These are phyloP conservation scores for Gossypium bickii DNA, from an alignment of 345 rosid genomes.

Conservation along the genomic window DNA sequence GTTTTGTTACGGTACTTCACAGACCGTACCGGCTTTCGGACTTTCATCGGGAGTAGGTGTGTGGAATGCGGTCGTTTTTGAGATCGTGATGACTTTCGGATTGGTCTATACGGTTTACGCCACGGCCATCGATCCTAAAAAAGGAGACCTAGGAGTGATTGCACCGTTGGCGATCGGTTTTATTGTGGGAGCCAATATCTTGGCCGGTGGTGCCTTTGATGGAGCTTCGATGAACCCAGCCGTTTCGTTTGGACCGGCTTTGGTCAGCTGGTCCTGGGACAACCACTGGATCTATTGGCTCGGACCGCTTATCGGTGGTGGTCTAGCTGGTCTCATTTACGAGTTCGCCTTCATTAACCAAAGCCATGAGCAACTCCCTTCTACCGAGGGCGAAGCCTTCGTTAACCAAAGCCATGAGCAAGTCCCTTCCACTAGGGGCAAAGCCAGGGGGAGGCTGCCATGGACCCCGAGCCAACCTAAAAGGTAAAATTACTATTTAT, in stretches of 20 bases:
- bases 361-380: slow-evolving; percentile 59
- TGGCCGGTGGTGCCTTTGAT: slow-evolving; percentile 81
- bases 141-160: slow-evolving; percentile 57
- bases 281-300: slow-evolving; percentile 97
- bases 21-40: slow-evolving; percentile 61
- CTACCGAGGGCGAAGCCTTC: too few relatives aligned
- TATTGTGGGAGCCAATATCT: slow-evolving; percentile 83
- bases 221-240: slow-evolving; percentile 99
- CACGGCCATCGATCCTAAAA: slow-evolving; percentile 85
- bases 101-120: slow-evolving; percentile 89
- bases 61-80: slow-evolving; percentile 77
- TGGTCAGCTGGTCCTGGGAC: slow-evolving; percentile 90
- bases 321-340: slow-evolving; percentile 70
- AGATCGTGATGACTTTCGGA: slow-evolving; percentile 95
- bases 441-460: too few relatives aligned
- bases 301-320: slow-evolving; percentile 89
- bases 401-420: too few relatives aligned
- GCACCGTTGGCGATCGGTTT: slow-evolving; percentile 92
- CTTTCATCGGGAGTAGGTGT: slow-evolving; percentile 68
- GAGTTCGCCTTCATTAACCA: slow-evolving; percentile 59
- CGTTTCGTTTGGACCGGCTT: slow-evolving; percentile 86
- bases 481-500: too few relatives aligned
- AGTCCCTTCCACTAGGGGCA: too few relatives aligned
- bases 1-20: slow-evolving; percentile 3
- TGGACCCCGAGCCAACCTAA: too few relatives aligned